Evolutionary conservation across 768 basidiomycete species (phyloP).

Genomic region (Phaffia tasmanica): DNA sequence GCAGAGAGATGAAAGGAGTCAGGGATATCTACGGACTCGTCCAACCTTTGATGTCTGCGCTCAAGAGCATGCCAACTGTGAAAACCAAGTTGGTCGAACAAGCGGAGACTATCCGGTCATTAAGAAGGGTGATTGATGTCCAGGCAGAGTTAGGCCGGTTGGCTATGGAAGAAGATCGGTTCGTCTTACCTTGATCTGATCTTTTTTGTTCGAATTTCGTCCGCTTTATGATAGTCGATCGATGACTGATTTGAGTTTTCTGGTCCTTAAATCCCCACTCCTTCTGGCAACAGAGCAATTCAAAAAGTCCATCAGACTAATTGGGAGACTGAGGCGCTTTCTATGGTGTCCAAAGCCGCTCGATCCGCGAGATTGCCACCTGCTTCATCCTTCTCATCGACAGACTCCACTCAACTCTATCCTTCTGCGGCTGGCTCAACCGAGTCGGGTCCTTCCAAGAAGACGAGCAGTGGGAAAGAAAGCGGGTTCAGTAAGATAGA

Average conservation of each 20-base stretch:
- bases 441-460: not conserved
- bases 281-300: conserved; percentile 5
- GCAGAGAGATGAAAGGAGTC: conserved; percentile 17
- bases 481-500: conserved; percentile 22
- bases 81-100: not conserved
- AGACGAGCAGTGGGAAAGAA: conserved; percentile 12
- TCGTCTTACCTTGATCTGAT: not conserved
- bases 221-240: too few relatives aligned
- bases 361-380: not conserved
- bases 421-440: not conserved
- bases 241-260: too few relatives aligned
- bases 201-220: too few relatives aligned
- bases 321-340: conserved; percentile 12
- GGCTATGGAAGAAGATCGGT: conserved; percentile 16
- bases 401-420: not conserved
- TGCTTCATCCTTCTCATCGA: not conserved
- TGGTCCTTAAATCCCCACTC: not conserved
- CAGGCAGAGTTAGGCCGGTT: conserved; percentile 3
- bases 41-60: conserved; percentile 10
- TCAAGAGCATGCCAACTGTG: not conserved
- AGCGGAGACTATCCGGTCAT: not conserved
- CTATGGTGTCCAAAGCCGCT: not conserved
- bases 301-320: conserved; percentile 18
- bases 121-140: conserved; percentile 9
- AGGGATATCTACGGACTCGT: conserved; percentile 14